These are phyloP conservation scores for Phytophthora fragariae DNA, from an alignment of 352 stramenopile genomes.

Conservation along the genomic window DNA sequence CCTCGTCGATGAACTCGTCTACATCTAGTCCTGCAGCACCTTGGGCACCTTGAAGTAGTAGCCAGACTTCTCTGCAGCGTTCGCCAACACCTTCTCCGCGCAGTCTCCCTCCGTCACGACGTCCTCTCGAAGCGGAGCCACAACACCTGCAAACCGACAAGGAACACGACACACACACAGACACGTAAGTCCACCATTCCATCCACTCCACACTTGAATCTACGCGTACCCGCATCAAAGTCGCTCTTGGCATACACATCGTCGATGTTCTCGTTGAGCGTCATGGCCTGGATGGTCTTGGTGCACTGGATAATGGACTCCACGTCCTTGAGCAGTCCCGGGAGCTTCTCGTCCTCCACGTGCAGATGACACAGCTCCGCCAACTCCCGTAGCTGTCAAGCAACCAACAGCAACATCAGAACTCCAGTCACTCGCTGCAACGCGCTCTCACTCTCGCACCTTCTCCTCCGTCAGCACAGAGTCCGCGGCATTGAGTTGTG, in stretches of 20 bases:
- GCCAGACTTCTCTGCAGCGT: constrained; percentile 76
- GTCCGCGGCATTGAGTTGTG: constrained; percentile 46
- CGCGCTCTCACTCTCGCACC: constrained; percentile 21
- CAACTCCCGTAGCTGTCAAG: constrained; percentile 68
- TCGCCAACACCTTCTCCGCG: constrained; percentile 74
- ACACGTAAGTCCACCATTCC: neutral
- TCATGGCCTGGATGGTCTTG: constrained; percentile 87
- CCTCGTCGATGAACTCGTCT: constrained; percentile 1
- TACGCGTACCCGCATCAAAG: constrained; percentile 49
- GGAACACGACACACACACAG: neutral
- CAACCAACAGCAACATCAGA: neutral
- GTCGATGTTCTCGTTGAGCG: constrained; percentile 83
- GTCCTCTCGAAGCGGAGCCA: constrained; percentile 76
- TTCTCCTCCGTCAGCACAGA: constrained; percentile 71
- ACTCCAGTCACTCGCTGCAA: constrained; percentile 3
- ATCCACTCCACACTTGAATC: neutral
- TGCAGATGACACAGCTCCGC: constrained; percentile 87
- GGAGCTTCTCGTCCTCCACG: constrained; percentile 75
- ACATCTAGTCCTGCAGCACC: constrained; percentile 78
- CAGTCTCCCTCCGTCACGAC: constrained; percentile 80
- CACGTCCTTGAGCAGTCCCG: constrained; percentile 78
- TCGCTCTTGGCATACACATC: constrained; percentile 78
- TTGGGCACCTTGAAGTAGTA: constrained; percentile 91
- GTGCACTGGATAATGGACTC: constrained; percentile 91
- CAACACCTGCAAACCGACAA: constrained; percentile 14